Conservation (phyloP, 2,329 filamentous ascomycete species). For the Alternaria gaisen region DNA sequence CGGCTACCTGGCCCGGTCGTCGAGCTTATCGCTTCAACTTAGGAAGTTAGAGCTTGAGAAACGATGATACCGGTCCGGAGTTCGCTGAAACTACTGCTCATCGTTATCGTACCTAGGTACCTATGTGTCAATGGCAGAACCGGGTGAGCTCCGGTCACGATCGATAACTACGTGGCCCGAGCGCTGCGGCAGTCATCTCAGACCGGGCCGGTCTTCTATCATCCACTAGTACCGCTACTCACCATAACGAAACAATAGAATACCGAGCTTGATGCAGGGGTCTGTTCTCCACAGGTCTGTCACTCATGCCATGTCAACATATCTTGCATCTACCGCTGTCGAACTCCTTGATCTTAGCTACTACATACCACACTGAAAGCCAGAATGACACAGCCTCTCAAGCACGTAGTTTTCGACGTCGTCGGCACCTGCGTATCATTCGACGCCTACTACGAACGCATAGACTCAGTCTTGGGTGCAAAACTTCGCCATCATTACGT, state of each 20-base stretch:
- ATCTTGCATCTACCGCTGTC: background rate
- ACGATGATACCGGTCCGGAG: slow-evolving; percentile 4
- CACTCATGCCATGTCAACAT: background rate
- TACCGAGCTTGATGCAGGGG: background rate
- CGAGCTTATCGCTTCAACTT: background rate
- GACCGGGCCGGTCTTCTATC: slow-evolving; percentile 1
- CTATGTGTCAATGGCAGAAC: slow-evolving; percentile 5
- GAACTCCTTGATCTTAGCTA: background rate
- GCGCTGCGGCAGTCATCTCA: slow-evolving; percentile 1
- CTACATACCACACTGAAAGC: background rate
- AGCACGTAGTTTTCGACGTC: slow-evolving; percentile 23
- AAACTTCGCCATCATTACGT: slow-evolving; percentile 16
- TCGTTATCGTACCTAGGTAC: slow-evolving; percentile 4
- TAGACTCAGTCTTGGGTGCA: slow-evolving; percentile 15
- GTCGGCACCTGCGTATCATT: slow-evolving; percentile 24
- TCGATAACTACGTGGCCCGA: background rate
- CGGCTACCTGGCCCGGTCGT: slow-evolving; percentile 1
- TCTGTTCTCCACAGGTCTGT: background rate
- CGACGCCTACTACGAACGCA: slow-evolving; percentile 21
- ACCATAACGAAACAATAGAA: background rate
- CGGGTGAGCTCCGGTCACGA: slow-evolving; percentile 5
- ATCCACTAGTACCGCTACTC: background rate
- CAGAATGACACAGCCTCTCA: slow-evolving; percentile 10
- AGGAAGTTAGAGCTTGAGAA: background rate
- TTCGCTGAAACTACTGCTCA: background rate